These are phyloP conservation scores for Hyphopichia khmerensis DNA, from an alignment of 1,139 yeast species.

Conservation along the genomic window DNA sequence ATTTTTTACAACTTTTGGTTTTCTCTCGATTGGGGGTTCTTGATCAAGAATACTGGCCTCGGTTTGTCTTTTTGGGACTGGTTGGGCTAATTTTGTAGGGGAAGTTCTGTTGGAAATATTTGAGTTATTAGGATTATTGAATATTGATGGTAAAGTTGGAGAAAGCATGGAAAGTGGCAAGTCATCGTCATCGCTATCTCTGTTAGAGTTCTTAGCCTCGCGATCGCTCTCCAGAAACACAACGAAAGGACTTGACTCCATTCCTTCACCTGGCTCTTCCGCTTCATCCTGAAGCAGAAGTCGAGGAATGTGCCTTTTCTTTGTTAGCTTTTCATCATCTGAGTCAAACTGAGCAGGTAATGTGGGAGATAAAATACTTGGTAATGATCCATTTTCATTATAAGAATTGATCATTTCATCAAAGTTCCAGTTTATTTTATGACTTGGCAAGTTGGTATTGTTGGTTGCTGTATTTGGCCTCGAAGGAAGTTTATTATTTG, in stretches of 20 bases:
- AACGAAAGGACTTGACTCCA: background rate
- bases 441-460: background rate
- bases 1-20: background rate
- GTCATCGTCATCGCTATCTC: slow-evolving; percentile 13
- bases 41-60: background rate
- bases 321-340: slow-evolving; percentile 1
- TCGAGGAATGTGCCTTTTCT: slow-evolving; percentile 3
- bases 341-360: slow-evolving; percentile 24
- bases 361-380: slow-evolving; percentile 44
- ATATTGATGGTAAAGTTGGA: slow-evolving; percentile 36
- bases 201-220: background rate
- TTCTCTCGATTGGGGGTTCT: background rate
- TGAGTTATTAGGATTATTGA: slow-evolving; percentile 10
- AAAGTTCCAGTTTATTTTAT: slow-evolving; percentile 32
- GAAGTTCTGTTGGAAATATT: background rate
- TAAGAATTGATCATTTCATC: slow-evolving; percentile 41
- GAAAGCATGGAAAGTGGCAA: slow-evolving; percentile 33
- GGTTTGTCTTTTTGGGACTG: slow-evolving; percentile 11
- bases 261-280: background rate
- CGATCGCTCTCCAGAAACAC: background rate
- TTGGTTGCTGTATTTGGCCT: background rate
- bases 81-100: slow-evolving; percentile 10
- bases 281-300: slow-evolving; percentile 1
- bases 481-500: background rate
- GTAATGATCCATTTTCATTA: slow-evolving; percentile 33